Percentiles rank a stretch among this genome's conserved stretches.
phyloP scores from a whole-genome alignment of 768 basidiomycete genomes.

The Tylopilus felleus region DNA sequence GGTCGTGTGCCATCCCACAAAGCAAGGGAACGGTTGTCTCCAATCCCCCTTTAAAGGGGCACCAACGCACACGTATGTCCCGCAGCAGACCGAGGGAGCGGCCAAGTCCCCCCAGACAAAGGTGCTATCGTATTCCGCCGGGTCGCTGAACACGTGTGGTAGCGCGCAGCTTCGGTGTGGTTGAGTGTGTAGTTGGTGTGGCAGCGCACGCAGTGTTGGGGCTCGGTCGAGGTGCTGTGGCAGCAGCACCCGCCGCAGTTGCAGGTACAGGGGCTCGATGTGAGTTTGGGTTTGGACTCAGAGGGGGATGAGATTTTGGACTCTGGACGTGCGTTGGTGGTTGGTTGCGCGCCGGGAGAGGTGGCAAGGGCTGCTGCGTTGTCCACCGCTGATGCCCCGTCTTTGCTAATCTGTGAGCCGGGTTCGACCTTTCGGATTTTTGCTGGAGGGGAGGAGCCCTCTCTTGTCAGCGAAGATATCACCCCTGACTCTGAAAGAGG shows the following conservation, averaged over 20 bases:
- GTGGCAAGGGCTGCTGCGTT: too few relatives aligned
- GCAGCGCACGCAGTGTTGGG: constrained; percentile 6
- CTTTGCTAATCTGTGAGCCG: too few relatives aligned
- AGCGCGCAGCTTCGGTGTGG: constrained; percentile 1
- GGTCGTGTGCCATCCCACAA: constrained; percentile 5
- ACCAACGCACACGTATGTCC: not conserved
- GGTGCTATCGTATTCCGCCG: too few relatives aligned
- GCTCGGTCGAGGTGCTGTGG: not conserved
- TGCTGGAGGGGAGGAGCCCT: too few relatives aligned
- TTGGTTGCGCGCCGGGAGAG: not conserved
- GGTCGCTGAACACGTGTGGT: not conserved
- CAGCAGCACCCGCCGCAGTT: constrained; percentile 3
- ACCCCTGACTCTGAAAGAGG: too few relatives aligned
- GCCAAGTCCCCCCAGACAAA: not conserved
- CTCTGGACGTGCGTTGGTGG: not conserved
- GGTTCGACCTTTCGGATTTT: too few relatives aligned
- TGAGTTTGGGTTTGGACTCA: not conserved
- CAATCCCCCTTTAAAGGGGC: not conserved
- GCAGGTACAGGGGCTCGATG: constrained; percentile 3
- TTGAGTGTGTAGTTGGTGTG: constrained; percentile 1
- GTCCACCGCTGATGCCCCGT: too few relatives aligned
- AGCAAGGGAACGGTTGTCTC: not conserved
- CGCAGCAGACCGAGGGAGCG: not conserved
- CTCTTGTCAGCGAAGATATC: too few relatives aligned
- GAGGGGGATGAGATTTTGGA: not conserved